Evolutionary conservation across 768 basidiomycete species (phyloP), one percentile per base, ranked within the genome.

Genomic region (Suillus alpinus): DNA sequence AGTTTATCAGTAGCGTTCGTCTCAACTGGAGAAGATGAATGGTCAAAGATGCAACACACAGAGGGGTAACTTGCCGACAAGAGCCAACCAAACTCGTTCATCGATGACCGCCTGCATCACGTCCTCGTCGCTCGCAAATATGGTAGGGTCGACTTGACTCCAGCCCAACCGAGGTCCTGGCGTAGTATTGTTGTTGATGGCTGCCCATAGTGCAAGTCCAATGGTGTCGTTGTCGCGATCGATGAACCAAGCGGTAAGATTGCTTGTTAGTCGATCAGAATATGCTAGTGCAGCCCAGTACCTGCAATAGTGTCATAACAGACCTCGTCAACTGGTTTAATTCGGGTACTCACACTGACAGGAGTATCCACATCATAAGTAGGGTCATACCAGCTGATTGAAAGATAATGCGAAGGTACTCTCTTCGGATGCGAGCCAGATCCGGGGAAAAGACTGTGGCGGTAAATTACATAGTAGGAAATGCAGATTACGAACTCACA

Each of bases 71-170:
- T 58, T 56, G 75, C 76, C 70, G 50, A 80, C 77, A 8, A 82
- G 71, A 4, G 76, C 77, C 6, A 75, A 74, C 81, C 81, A 82
- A 1, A 69, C 69, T 3, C 71, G 67, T 51, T 80, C 75, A 20
- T 80, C 63, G 4, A 78, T 62, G 4, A 82, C 65, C 37, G 72
- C 70, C 8, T 73, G 16, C 13, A 67, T 70, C 44, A 81, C 67
- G 43, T 68, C 67, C 4, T 70, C 62, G 52, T 73, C 64, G 16
- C 66, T 68, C 0, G 73, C 68, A n/a, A 67, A 64, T 16, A 60
- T 59, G 46, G 13, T 18, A 13, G 69, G 59, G 46, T 66, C 62
- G 41, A 71, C 53, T 58, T 62, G 44, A 23, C 49, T 41, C 72
- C 71, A 71, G 34, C 63, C 62, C 20, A 73, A 66, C n/a, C 62